Evolutionary conservation across 2,329 filamentous ascomycete genomes (phyloP).

Genomic region (Metarhizium humberi): DNA sequence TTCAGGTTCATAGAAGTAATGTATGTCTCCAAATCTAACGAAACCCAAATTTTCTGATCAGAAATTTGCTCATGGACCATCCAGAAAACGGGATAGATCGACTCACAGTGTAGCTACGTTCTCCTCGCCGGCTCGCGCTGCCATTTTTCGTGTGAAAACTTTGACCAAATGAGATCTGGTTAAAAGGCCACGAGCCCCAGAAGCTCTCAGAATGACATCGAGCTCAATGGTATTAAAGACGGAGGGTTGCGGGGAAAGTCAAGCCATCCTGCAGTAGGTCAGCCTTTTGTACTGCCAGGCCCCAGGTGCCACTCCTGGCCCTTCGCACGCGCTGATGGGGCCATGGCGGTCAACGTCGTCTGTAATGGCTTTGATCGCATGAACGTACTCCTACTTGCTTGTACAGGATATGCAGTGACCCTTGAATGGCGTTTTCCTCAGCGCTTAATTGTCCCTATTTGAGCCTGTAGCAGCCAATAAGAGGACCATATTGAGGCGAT

Average conservation of each 20-base stretch:
- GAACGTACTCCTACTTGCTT: neutral
- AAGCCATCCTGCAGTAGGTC: neutral
- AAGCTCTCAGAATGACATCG: neutral
- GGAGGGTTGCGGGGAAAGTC: conserved; percentile 1
- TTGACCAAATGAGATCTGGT: neutral
- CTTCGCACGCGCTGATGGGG: neutral
- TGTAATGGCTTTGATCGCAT: neutral
- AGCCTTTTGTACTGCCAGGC: conserved; percentile 1
- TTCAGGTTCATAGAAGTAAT: conserved; percentile 69
- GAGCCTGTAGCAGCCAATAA: neutral
- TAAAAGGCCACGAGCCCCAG: neutral
- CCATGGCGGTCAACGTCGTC: neutral
- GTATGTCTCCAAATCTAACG: conserved; percentile 61
- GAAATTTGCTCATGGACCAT: neutral
- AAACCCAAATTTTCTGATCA: neutral
- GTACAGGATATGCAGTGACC: neutral
- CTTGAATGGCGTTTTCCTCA: neutral
- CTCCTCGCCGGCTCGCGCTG: conserved; percentile 38
- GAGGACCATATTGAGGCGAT: neutral
- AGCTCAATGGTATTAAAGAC: neutral
- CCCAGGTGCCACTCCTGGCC: neutral
- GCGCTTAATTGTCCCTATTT: conserved; percentile 1
- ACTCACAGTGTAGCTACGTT: conserved; percentile 42
- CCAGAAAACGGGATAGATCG: neutral
- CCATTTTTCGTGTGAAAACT: conserved; percentile 24